These are phyloP conservation scores for Clitocybe nebularis DNA, from an alignment of 1,284 basidiomycete genomes.

Conservation along the genomic window DNA sequence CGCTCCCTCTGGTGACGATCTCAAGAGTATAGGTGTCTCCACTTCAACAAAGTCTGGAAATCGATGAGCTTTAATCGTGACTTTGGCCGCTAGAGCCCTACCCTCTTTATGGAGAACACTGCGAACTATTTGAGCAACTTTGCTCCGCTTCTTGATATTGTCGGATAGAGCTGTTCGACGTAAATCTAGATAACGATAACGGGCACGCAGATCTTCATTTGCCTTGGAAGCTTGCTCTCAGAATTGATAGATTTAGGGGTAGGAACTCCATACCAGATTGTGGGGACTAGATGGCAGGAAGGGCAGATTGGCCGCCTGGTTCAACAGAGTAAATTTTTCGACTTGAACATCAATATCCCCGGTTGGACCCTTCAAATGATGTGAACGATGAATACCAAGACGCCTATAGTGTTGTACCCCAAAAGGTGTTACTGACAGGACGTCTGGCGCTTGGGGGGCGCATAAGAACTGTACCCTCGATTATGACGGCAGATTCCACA, in stretches of 20 bases:
- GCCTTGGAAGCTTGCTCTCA: conserved; percentile 42
- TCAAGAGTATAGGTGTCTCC: conserved; percentile 90
- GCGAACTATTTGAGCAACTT: conserved; percentile 76
- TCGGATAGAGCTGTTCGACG: conserved; percentile 68
- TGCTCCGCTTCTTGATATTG: conserved; percentile 79
- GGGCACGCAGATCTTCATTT: conserved; percentile 81
- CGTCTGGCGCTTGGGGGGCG: conserved; percentile 63
- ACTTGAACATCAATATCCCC: conserved; percentile 83
- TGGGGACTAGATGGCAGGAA: conserved; percentile 77
- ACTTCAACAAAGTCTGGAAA: conserved; percentile 80
- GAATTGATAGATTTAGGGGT: conserved; percentile 9
- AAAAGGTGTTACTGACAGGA: conserved; percentile 45
- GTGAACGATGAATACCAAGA: conserved; percentile 15
- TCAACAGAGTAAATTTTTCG: conserved; percentile 69
- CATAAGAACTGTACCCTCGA: conserved; percentile 65
- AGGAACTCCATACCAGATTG: conserved; percentile 71
- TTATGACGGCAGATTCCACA: conserved; percentile 71
- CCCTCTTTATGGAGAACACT: conserved; percentile 73
- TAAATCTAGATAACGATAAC: conserved; percentile 87
- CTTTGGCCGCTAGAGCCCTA: conserved; percentile 25
- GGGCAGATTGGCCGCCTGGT: conserved; percentile 73
- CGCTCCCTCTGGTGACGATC: conserved; percentile 92
- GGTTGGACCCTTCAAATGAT: conserved; percentile 43
- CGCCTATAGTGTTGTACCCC: no score
- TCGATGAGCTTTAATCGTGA: conserved; percentile 15